These are phyloP conservation scores for Hordeum vulgare DNA, from an alignment of 176 grass and related monocot species.

Conservation along the genomic window DNA sequence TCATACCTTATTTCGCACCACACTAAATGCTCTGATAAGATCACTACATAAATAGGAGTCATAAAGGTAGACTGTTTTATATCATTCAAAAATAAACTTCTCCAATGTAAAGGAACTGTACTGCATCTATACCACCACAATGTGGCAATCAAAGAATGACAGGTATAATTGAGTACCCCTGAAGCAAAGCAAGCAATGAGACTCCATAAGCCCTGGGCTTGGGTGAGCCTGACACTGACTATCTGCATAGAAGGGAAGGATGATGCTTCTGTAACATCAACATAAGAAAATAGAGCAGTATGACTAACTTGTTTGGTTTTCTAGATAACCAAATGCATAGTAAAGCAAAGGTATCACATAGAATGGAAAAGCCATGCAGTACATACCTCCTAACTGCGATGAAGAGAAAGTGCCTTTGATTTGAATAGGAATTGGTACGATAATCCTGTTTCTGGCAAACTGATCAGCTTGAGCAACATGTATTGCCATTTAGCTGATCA, in stretches of 20 bases:
- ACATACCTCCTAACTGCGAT: not conserved
- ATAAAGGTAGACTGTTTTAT: not conserved
- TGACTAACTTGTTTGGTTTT: not conserved
- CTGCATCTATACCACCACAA: not conserved
- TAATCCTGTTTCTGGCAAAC: not conserved
- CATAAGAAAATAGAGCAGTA: not conserved
- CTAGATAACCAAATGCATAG: not conserved
- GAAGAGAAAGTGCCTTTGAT: not conserved
- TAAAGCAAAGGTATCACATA: not conserved
- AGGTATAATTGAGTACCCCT: not conserved
- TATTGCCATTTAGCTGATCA: not conserved
- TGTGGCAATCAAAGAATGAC: not conserved
- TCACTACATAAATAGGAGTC: not conserved
- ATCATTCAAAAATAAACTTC: not conserved
- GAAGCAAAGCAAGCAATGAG: not conserved
- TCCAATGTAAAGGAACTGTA: not conserved
- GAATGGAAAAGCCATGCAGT: not conserved
- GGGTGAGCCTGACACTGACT: not conserved
- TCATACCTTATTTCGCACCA: not conserved
- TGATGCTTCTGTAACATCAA: not conserved
- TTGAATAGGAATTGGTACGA: not conserved
- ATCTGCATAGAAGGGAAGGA: not conserved
- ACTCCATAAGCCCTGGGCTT: constrained; percentile 1
- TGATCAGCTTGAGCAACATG: constrained; percentile 3
- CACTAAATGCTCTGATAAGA: not conserved